Percentiles rank a stretch among this genome's conserved stretches.
phyloP scores from a whole-genome alignment of 345 rosid species.

The Angophora floribunda region DNA sequence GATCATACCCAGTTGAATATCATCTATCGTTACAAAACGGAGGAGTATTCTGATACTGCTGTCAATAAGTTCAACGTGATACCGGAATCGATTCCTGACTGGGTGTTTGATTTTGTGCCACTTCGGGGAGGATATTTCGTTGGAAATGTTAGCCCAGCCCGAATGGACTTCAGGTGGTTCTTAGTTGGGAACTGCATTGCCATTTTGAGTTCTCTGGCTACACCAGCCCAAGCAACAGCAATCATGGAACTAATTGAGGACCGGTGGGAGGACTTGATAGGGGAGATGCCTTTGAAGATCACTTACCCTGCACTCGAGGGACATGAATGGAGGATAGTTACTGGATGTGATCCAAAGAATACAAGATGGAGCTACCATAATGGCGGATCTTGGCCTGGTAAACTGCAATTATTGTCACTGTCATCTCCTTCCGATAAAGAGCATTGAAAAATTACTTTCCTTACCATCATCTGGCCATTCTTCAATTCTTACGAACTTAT shows the following conservation, averaged over 20 bases:
- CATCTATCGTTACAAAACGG: constrained; percentile 49
- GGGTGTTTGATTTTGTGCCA: constrained; percentile 51
- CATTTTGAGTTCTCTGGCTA: constrained; percentile 29
- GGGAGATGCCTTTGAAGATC: constrained; percentile 55
- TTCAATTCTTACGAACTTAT: neutral
- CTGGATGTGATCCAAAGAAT: constrained; percentile 49
- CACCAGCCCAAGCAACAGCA: constrained; percentile 23
- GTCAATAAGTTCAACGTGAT: constrained; percentile 46
- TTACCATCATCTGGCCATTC: neutral
- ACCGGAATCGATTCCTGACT: constrained; percentile 44
- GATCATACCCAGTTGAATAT: constrained; percentile 36
- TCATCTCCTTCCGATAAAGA: neutral
- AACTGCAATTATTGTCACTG: neutral
- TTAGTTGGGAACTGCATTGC: constrained; percentile 36
- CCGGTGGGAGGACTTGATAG: constrained; percentile 43
- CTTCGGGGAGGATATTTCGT: constrained; percentile 35
- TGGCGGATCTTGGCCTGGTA: constrained; percentile 58
- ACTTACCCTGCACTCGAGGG: constrained; percentile 41
- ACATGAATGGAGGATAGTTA: constrained; percentile 44
- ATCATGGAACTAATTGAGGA: constrained; percentile 39
- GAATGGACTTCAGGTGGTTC: constrained; percentile 46
- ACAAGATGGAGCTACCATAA: constrained; percentile 52
- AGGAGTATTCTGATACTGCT: constrained; percentile 50
- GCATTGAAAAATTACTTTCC: neutral
- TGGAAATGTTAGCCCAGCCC: constrained; percentile 37